A percentile compares a stretch with the other conserved stretches of the same genome.
These are phyloP conservation scores for Eucalyptus shirleyi DNA, from an alignment of 345 rosid genomes.

Conservation along the genomic window DNA sequence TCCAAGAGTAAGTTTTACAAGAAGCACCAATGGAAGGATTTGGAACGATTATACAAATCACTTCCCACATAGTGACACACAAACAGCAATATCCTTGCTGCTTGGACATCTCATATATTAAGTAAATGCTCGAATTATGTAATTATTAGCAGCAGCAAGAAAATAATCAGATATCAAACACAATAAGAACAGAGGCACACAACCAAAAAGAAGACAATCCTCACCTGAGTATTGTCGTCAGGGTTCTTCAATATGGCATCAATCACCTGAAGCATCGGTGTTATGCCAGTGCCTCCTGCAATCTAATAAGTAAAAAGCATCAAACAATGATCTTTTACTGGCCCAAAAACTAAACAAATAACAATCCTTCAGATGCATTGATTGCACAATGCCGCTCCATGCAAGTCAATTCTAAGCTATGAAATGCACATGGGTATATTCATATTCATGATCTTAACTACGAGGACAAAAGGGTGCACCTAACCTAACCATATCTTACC, in stretches of 20 bases:
- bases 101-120: not conserved
- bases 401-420: not conserved
- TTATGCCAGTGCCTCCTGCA: conserved; percentile 95
- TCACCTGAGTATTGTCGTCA: conserved; percentile 84
- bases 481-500: conserved; percentile 35
- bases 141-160: not conserved
- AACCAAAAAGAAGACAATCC: not conserved
- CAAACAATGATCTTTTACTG: not conserved
- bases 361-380: not conserved
- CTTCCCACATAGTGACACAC: not conserved
- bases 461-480: not conserved
- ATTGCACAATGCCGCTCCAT: not conserved
- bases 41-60: not conserved
- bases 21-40: not conserved
- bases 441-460: not conserved
- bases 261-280: conserved; percentile 96
- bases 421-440: not conserved
- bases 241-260: conserved; percentile 86
- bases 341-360: not conserved
- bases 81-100: not conserved
- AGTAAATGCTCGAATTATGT: not conserved
- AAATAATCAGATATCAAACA: not conserved
- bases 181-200: not conserved
- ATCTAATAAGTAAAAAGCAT: conserved; percentile 21
- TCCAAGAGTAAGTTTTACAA: not conserved